phyloP scores from a whole-genome alignment of 116 monocot genomes.

The Posidonia oceanica region DNA sequence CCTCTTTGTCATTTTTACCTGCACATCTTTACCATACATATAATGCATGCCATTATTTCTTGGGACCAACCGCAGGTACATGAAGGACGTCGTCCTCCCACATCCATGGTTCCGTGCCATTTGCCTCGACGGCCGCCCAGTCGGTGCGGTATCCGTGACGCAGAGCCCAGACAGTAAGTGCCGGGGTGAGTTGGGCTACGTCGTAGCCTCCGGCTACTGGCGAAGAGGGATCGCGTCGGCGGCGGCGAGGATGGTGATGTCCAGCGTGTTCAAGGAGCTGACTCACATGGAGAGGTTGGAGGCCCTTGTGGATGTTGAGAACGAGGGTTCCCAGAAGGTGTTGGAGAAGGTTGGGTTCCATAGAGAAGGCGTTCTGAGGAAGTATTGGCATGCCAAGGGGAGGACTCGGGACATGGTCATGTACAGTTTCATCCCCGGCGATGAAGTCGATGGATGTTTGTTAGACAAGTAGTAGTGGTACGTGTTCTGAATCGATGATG shows the following conservation, averaged over 20 bases:
- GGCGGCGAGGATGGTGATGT: conserved; percentile 44
- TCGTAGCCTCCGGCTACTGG: conserved; percentile 33
- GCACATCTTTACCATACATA: no score
- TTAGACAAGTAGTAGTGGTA: no score
- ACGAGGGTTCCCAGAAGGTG: conserved; percentile 45
- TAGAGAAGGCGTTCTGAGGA: conserved; percentile 53
- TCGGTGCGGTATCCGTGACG: conserved; percentile 31
- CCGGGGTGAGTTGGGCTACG: conserved; percentile 38
- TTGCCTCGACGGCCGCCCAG: conserved; percentile 27
- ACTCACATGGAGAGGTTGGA: conserved; percentile 55
- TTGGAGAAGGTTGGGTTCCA: conserved; percentile 63
- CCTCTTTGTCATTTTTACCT: no score
- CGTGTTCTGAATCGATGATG: no score
- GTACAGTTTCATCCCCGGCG: conserved; percentile 34
- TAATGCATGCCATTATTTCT: no score
- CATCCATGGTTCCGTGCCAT: conserved; percentile 68
- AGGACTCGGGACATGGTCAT: conserved; percentile 31
- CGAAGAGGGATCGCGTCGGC: conserved; percentile 37
- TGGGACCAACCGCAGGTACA: conserved; percentile 6
- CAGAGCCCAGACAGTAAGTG: background rate
- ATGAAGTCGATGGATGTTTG: background rate
- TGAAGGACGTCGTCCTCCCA: conserved; percentile 21
- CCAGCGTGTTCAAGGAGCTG: conserved; percentile 24
- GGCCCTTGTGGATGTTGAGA: conserved; percentile 54
- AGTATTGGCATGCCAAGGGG: conserved; percentile 31